Base-by-base conservation (phyloP, 441 rosid species). In the Biscutella laevigata region DNA sequence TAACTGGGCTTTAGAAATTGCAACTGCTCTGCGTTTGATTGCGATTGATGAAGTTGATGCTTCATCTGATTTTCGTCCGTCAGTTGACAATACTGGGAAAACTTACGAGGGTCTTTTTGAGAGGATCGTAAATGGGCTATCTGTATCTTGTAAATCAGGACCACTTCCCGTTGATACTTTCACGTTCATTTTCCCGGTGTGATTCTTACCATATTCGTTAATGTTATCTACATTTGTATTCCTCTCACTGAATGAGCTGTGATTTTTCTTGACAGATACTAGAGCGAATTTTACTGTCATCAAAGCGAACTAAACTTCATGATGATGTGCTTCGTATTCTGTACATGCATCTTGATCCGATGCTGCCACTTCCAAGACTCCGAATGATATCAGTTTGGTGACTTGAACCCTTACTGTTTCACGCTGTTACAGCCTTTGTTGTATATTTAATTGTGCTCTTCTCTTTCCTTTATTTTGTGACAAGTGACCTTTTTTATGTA, bases 131-230 rank as follows among this genome's bases (percentile, higher is more conserved):
- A 66, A 66, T 42, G 96, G 91, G 39, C 71, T 94, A 67, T 72
- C 89, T 9, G 42, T 75, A 39, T 83, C 97, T 42, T 89, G 99
- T 72, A 83, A 85, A 89, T 75, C 79, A 47, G 88, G 97, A 43
- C 86, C 97, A 52, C 94, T 94, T 63, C 98, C 96, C 60, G 97
- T 94, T 9, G 94, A 86, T 73, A 82, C 99, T 43, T 92, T 92
- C 68, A 78, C 77, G 41, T 88, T 94, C 74, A 78, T 94, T 66
- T 88, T 94, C 66, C 99, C 96, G 48, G 99, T 94, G 58, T 71
- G 88, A 69, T 43, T 37, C 44, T 58, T 53, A 48, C 53, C 58
- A 38, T 57, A 36, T 17, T 7, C 40, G 9, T 12, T 17, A 55
- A 32, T 12, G 29, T 34, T 17, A 37, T 32, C 38, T 33, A 21